phyloP scores from a whole-genome alignment of 129 eudicot species.

The Ambrosia trifida region DNA sequence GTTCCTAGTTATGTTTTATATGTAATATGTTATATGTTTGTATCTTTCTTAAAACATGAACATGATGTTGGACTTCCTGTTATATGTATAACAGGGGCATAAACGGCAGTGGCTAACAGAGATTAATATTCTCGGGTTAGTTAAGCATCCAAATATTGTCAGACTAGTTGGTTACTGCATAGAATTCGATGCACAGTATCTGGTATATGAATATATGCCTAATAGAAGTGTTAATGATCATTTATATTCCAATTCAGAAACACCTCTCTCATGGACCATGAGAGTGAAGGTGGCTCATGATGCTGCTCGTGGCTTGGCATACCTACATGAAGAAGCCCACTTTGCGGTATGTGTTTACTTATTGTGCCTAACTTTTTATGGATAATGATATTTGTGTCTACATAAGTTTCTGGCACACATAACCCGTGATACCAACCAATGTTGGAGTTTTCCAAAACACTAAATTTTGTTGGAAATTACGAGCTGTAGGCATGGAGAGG shows the following conservation, averaged over 20 bases:
- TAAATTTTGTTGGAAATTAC: too few relatives aligned
- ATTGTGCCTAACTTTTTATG: too few relatives aligned
- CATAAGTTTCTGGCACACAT: too few relatives aligned
- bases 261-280: constrained; percentile 73
- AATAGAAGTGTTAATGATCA: constrained; percentile 75
- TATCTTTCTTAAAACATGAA: too few relatives aligned
- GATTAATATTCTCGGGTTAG: constrained; percentile 60
- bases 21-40: too few relatives aligned
- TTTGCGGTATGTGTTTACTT: too few relatives aligned
- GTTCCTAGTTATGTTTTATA: too few relatives aligned
- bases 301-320: constrained; percentile 64
- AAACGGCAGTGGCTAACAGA: constrained; percentile 61
- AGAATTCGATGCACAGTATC: constrained; percentile 37
- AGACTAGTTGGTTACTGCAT: constrained; percentile 60
- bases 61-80: too few relatives aligned
- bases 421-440: too few relatives aligned
- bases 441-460: too few relatives aligned
- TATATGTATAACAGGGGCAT: constrained; percentile 51
- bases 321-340: constrained; percentile 13
- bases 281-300: constrained; percentile 80
- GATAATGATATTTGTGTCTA: too few relatives aligned
- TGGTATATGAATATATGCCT: constrained; percentile 75
- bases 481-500: too few relatives aligned
- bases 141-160: constrained; percentile 58
- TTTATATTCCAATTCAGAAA: constrained; percentile 44